Evolutionary conservation across 176 grass and related monocot species (phyloP).

Genomic region (Hsuehochloa calcarea): DNA sequence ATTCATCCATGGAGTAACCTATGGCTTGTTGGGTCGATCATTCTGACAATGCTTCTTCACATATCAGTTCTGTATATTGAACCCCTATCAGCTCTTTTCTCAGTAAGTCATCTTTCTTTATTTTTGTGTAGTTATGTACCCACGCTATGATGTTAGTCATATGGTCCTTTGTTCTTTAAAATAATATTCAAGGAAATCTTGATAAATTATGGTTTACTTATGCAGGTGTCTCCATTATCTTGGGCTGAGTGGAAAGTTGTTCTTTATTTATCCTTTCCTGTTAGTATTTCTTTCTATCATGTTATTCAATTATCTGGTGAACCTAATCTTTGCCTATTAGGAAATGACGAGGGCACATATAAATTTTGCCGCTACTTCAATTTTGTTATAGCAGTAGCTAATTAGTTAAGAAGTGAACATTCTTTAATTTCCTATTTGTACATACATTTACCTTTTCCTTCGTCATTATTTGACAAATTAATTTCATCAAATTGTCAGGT

Average conservation of each 20-base stretch:
- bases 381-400: background rate
- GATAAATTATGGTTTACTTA: constrained; percentile 15
- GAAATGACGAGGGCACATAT: background rate
- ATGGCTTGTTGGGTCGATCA: constrained; percentile 91
- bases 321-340: background rate
- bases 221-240: constrained; percentile 92
- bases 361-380: background rate
- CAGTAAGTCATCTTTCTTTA: constrained; percentile 55
- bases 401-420: background rate
- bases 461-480: background rate
- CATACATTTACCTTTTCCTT: constrained; percentile 4
- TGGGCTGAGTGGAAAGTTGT: constrained; percentile 91
- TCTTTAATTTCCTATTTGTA: background rate
- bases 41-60: constrained; percentile 93
- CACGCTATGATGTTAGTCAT: background rate
- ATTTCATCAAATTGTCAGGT: constrained; percentile 42
- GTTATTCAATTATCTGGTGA: background rate
- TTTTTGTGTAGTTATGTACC: constrained; percentile 3
- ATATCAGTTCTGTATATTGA: constrained; percentile 76
- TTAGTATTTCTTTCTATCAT: constrained; percentile 55
- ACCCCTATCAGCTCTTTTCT: constrained; percentile 90
- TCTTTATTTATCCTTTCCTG: constrained; percentile 92
- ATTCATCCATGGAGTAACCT: constrained; percentile 93
- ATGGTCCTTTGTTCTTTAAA: constrained; percentile 13
- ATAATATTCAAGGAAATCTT: background rate